These are phyloP conservation scores for Alternaria arbusti DNA, from an alignment of 2,329 filamentous ascomycete genomes.

Conservation along the genomic window DNA sequence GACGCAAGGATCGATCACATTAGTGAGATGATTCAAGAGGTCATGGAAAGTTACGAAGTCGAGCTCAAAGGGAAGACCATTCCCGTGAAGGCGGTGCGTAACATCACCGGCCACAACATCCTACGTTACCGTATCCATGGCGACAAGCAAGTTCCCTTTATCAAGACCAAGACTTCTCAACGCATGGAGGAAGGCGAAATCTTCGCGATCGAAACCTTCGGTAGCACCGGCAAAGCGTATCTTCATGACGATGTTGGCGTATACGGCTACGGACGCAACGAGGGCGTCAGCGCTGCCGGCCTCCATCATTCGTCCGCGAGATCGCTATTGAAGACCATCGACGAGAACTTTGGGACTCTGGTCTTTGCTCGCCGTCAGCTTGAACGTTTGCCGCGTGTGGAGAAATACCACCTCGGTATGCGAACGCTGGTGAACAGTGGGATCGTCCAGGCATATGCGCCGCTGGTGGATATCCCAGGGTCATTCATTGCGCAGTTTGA, in stretches of 20 bases:
- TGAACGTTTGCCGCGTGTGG: conserved; percentile 78
- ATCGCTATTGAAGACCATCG: conserved; percentile 82
- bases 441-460: conserved; percentile 87
- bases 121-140: conserved; percentile 89
- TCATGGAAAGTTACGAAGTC: conserved; percentile 91
- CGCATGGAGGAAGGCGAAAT: conserved; percentile 98
- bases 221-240: conserved; percentile 86
- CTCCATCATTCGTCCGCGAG: conserved; percentile 81
- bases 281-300: conserved; percentile 72
- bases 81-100: conserved; percentile 82
- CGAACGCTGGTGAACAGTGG: conserved; percentile 81
- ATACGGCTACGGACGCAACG: conserved; percentile 70
- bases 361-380: conserved; percentile 89
- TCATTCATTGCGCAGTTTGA: conserved; percentile 94
- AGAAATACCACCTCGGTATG: conserved; percentile 89
- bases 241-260: conserved; percentile 76
- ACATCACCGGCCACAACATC: conserved; percentile 91
- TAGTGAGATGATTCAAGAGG: conserved; percentile 82
- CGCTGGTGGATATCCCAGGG: conserved; percentile 86
- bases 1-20: conserved; percentile 87
- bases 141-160: conserved; percentile 89
- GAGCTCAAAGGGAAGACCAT: conserved; percentile 77
- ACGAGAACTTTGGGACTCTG: conserved; percentile 92
- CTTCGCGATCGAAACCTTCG: conserved; percentile 95
- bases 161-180: conserved; percentile 81